Conservation (phyloP, 139 green algal species). For the Chlorella sorokiniana region DNA sequence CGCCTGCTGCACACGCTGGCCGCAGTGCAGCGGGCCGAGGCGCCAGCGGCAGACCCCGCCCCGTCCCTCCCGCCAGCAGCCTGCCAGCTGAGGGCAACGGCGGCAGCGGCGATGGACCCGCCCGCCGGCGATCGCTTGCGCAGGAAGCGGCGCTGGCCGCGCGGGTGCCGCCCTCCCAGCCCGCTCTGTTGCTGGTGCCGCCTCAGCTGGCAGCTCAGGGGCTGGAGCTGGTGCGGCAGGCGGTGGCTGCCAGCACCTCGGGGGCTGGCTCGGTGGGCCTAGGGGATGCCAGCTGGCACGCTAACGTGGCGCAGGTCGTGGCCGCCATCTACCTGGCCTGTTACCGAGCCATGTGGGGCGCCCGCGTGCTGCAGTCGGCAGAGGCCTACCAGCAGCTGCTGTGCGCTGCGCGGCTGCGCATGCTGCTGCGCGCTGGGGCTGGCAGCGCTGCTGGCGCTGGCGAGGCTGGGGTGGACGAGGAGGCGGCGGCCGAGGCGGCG, state of each 20-base stretch:
- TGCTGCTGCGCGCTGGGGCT: neutral
- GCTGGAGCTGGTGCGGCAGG: conserved; percentile 9
- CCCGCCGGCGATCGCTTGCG: neutral
- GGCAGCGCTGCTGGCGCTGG: neutral
- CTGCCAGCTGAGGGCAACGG: neutral
- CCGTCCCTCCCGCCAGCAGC: too few species aligned
- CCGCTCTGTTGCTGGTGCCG: conserved; percentile 25
- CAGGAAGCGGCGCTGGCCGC: neutral
- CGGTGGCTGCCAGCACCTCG: neutral
- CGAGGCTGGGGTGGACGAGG: neutral
- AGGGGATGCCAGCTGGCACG: neutral
- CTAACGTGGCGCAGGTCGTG: neutral
- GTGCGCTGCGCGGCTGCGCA: neutral
- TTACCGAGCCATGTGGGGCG: conserved; percentile 31
- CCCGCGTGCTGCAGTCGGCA: conserved; percentile 15
- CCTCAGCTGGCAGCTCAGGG: conserved; percentile 14
- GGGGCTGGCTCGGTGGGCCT: neutral
- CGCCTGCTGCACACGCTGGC: conserved; percentile 7
- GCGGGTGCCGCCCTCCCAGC: neutral
- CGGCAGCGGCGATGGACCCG: neutral
- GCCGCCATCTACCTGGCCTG: conserved; percentile 8
- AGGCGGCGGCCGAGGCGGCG: conserved; percentile 18
- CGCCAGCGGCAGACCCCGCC: neutral
- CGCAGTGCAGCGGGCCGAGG: neutral
- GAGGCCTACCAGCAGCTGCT: conserved; percentile 20